Conservation (phyloP, 208 protist genomes). For the Wallacemonas sp. region DNA sequence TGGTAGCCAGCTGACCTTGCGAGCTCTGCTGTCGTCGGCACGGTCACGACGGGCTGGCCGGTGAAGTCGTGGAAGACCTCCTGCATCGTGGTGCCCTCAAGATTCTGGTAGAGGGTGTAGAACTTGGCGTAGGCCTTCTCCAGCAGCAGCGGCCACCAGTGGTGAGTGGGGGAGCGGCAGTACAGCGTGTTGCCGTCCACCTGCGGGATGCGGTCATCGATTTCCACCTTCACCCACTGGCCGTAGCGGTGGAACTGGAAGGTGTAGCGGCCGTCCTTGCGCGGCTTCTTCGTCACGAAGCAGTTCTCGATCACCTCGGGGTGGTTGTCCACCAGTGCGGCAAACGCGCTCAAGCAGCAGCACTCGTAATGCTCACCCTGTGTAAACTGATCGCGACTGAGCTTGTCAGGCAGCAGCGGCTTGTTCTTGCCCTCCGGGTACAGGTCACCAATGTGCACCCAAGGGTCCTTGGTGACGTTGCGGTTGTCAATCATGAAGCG, state of each 20-base stretch:
- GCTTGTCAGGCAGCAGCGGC: slow-evolving; percentile 42
- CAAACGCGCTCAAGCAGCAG: slow-evolving; percentile 45
- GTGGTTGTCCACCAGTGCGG: slow-evolving; percentile 38
- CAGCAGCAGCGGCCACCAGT: slow-evolving; percentile 72
- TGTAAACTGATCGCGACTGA: slow-evolving; percentile 59
- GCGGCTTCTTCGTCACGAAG: slow-evolving; percentile 55
- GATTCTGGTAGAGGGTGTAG: slow-evolving; percentile 57
- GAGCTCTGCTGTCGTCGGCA: slow-evolving; percentile 19
- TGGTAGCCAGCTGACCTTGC: slow-evolving; percentile 26
- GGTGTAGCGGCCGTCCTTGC: slow-evolving; percentile 58
- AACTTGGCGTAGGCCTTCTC: slow-evolving; percentile 86
- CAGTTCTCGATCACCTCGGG: slow-evolving; percentile 49
- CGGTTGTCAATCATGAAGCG: slow-evolving; percentile 29
- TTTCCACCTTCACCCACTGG: slow-evolving; percentile 65
- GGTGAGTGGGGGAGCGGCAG: slow-evolving; percentile 49
- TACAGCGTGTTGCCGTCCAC: slow-evolving; percentile 43
- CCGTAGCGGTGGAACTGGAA: slow-evolving; percentile 70
- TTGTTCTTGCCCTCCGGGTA: slow-evolving; percentile 64
- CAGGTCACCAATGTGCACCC: slow-evolving; percentile 52
- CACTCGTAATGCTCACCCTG: slow-evolving; percentile 53
- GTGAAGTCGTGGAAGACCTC: slow-evolving; percentile 67
- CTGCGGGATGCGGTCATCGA: slow-evolving; percentile 63
- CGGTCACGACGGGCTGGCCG: slow-evolving; percentile 42
- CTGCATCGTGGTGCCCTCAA: slow-evolving; percentile 51
- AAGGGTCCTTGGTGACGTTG: slow-evolving; percentile 20